Percentiles rank a stretch among this genome's conserved stretches.
phyloP scores from a whole-genome alignment of 345 rosid species.

The Mallotus nudiflorus region DNA sequence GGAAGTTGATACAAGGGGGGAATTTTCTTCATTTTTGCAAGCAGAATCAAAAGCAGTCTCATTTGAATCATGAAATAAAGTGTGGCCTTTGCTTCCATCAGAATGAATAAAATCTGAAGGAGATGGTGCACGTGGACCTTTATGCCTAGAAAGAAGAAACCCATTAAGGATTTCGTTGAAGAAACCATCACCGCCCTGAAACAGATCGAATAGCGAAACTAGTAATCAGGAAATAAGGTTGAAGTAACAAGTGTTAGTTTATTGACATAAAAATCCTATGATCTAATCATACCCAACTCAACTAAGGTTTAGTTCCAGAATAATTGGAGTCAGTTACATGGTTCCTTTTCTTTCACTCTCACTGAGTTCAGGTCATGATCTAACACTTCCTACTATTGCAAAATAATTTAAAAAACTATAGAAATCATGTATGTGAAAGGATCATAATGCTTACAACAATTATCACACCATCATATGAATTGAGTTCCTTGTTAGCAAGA shows the following conservation, averaged over 20 bases:
- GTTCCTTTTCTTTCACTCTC: neutral
- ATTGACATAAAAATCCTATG: slow-evolving; percentile 7
- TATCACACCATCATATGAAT: slow-evolving; percentile 72
- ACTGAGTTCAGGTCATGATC: neutral
- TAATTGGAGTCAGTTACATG: neutral
- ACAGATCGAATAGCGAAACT: slow-evolving; percentile 23
- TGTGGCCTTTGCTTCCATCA: slow-evolving; percentile 37
- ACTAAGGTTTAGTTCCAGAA: neutral
- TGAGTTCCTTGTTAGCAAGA: slow-evolving; percentile 56
- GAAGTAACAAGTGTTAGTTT: neutral
- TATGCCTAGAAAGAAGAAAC: slow-evolving; percentile 71
- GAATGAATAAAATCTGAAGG: slow-evolving; percentile 55
- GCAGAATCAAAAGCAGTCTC: slow-evolving; percentile 38
- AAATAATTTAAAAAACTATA: neutral
- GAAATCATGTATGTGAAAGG: slow-evolving; percentile 12
- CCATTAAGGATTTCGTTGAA: slow-evolving; percentile 92
- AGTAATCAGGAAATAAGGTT: neutral
- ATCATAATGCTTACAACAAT: slow-evolving; percentile 65
- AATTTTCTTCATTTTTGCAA: slow-evolving; percentile 42
- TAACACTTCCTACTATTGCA: slow-evolving; percentile 1
- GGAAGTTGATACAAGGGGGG: slow-evolving; percentile 50
- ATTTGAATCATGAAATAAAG: slow-evolving; percentile 34
- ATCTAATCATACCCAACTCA: slow-evolving; percentile 1
- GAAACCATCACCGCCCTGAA: slow-evolving; percentile 97
- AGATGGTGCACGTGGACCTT: slow-evolving; percentile 77